A percentile compares a stretch with the other conserved stretches of the same genome.
phyloP scores from a whole-genome alignment of 805 yeast genomes.

The Wickerhamomyces bisporus region DNA sequence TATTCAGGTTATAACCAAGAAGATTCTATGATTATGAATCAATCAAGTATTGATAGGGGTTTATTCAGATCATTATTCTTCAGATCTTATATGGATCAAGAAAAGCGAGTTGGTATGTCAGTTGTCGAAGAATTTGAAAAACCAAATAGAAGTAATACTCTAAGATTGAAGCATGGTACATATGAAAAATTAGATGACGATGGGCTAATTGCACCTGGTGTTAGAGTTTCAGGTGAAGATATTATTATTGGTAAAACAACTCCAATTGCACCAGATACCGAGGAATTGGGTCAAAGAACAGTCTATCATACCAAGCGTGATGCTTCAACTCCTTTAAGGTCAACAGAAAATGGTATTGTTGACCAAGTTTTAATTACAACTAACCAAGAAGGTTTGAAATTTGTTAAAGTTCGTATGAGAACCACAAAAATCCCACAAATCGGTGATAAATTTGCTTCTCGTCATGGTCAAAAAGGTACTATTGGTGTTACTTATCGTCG shows the following conservation, averaged over 20 bases:
- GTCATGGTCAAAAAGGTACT: slow-evolving; percentile 99
- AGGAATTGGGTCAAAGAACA: slow-evolving; percentile 97
- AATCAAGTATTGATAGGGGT: slow-evolving; percentile 95
- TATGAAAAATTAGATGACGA: slow-evolving; percentile 98
- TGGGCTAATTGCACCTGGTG: slow-evolving; percentile 97
- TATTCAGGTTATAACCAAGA: slow-evolving; percentile 98
- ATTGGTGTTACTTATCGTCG: slow-evolving; percentile 98
- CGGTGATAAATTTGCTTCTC: slow-evolving; percentile 98
- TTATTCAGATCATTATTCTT: slow-evolving; percentile 92
- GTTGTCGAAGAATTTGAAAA: slow-evolving; percentile 97
- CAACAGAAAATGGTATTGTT: slow-evolving; percentile 96
- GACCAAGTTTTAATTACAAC: slow-evolving; percentile 97
- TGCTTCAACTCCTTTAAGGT: slow-evolving; percentile 95
- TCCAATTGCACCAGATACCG: slow-evolving; percentile 98
- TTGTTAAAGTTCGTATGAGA: slow-evolving; percentile 97
- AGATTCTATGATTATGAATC: slow-evolving; percentile 99
- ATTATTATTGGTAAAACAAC: slow-evolving; percentile 98
- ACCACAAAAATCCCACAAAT: slow-evolving; percentile 98
- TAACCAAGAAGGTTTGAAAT: slow-evolving; percentile 96
- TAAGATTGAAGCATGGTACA: slow-evolving; percentile 95
- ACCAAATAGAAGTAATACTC: slow-evolving; percentile 90
- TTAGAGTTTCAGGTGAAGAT: slow-evolving; percentile 98
- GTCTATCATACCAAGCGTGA: slow-evolving; percentile 98
- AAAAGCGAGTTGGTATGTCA: slow-evolving; percentile 96
- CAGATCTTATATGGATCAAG: slow-evolving; percentile 98